Base-by-base conservation (phyloP, 495 filamentous ascomycete genomes). In the Hypoxylon crocopeplum region DNA sequence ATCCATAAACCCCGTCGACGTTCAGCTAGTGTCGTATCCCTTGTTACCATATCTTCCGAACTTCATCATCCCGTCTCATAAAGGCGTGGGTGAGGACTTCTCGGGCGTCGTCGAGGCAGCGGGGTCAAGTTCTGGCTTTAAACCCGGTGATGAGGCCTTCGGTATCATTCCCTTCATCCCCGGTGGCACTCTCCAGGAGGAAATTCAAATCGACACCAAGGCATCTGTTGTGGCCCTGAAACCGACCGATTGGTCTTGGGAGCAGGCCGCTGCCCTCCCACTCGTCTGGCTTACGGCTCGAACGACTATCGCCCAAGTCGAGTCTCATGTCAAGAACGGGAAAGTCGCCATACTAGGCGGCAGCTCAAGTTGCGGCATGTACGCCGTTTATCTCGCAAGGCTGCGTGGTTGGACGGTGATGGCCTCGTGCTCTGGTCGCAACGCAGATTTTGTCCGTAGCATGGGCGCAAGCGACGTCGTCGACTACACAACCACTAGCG, bases 241-340 rank as follows among this genome's bases (percentile, higher is more conserved):
- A 10, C 32, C 32, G 32, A 10, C 32, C 5, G 40, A 44, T 16
- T 44, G 40, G 40, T 25, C 21, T 1, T 44, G 40, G 40, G 40
- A 44, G 24, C 40, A 44, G 19, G 40, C 40, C 24, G 21, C 40
- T 11, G 40, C 40, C 1, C 21, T 44, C 3, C 40, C 40, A 16
- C 40, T 44, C 20, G 40, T 44, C 10, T 44, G 40, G 40, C 22
- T 44, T 15, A 44, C 40, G 19, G 40, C 40, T 3, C 40, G 15
- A 27, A 44, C 40, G 20, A 44, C 40, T 2, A 44, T 44, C n/a
- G 40, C 21, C 11, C 21, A 27, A n/a, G 21, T 44, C 12, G 21
- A 44, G 32, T n/a, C 5, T 3, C 12, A 34, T 10, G 32, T 34
- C 5, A 34, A 34, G 32, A 34, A 34, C 12, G 32, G 32, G 4